Percentiles rank a stretch among this genome's conserved stretches.
Conservation (phyloP, 192 early-diverging fungal species). For the Backusella westeae region DNA sequence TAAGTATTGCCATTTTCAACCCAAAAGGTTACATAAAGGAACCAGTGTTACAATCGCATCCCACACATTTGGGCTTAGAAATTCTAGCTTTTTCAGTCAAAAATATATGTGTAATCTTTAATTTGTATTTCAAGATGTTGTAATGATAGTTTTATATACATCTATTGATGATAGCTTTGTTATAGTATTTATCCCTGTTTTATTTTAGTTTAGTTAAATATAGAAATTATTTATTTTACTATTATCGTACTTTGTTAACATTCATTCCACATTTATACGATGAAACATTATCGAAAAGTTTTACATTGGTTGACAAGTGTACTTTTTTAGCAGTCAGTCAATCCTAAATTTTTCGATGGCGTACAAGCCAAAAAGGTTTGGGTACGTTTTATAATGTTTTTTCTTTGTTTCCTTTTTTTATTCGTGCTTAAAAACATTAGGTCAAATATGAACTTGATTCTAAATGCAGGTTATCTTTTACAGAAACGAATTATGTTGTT, state of each 20-base stretch:
- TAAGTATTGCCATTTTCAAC: not conserved
- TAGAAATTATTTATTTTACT: not conserved
- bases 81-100: not conserved
- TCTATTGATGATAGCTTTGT: not conserved
- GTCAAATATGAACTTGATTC: not conserved
- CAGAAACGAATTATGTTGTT: not conserved
- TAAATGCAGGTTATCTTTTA: not conserved
- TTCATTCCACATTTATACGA: not conserved
- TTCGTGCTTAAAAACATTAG: not conserved
- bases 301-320: not conserved
- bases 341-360: not conserved
- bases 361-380: not conserved
- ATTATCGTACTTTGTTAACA: not conserved
- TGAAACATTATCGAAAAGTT: not conserved
- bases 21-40: not conserved
- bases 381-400: not conserved
- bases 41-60: not conserved
- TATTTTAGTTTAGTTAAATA: not conserved
- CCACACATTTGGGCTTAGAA: not conserved
- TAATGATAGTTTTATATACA: not conserved
- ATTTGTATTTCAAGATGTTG: not conserved
- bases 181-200: not conserved
- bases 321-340: not conserved
- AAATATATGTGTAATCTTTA: not conserved
- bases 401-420: slow-evolving; percentile 4